Evolutionary conservation across 225 moss, liverwort and hornwort species (phyloP), one percentile per base, ranked within the genome.

Genomic region (Pleurozium schreberi): DNA sequence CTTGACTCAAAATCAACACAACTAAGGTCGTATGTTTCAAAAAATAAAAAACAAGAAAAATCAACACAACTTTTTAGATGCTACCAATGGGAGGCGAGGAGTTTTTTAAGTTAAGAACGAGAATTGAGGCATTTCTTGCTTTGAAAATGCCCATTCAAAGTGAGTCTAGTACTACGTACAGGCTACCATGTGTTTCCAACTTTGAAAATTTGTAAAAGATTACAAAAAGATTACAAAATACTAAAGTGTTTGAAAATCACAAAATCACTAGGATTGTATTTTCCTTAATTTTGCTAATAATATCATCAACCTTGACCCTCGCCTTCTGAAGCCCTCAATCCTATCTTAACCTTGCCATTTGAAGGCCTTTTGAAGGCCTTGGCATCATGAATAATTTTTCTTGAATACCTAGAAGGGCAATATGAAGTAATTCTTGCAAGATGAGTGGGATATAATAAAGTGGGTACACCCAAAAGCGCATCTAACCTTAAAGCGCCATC

Each of bases 221-320:
- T 55, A n/a, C n/a, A n/a, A n/a, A n/a, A n/a, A n/a, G n/a, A n/a
- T n/a, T n/a, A n/a, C n/a, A n/a, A n/a, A n/a, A n/a, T n/a, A 23
- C 1, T 38, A 6, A 4, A 78, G 4, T 0, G 0, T 38, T 1
- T 0, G 0, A 52, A 5, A 5, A 22, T 36, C 34, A 14, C 4
- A 38, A 77, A 77, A 23, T 0, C 10, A 55, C 1, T 55, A 6
- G 9, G 3, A 0, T 13, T 52, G 22, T 0, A 0, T 22, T 76
- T 36, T 2, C 22, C 2, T 76, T 8, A 6, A 52, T 0, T 76
- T 36, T 0, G 0, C 2, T 13, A 34, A 5, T 33, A 34, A 52
- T 34, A 0, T 34, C 22, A 22, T 75, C 34, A 21, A 13, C 0
- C 7, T 78, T n/a, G 16, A 78, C 1, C 9, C 14, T 34, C 1